These are phyloP conservation scores for Pythium biforme DNA, from an alignment of 352 stramenopile genomes.

Conservation along the genomic window DNA sequence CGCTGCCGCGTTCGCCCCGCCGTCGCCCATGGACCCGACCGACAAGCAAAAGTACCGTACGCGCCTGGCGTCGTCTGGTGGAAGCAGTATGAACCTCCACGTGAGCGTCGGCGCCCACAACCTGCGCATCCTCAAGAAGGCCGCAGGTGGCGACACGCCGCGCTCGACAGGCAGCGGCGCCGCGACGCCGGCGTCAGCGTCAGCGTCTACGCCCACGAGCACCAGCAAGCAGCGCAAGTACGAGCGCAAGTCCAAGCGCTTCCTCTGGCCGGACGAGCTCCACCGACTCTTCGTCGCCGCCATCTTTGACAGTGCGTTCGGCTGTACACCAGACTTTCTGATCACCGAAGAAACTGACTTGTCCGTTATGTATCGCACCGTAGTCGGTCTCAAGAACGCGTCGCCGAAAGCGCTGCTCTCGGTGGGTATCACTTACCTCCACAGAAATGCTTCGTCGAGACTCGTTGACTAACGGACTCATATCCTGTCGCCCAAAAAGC, in stretches of 20 bases:
- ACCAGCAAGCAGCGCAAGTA: constrained; percentile 81
- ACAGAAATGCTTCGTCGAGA: too few species aligned
- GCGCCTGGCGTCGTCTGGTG: constrained; percentile 15
- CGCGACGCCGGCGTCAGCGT: not conserved
- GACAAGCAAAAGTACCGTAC: constrained; percentile 30
- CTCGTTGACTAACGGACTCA: too few species aligned
- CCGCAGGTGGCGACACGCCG: not conserved
- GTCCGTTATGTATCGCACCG: not conserved
- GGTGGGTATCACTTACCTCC: constrained; percentile 46
- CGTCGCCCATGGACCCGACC: constrained; percentile 22
- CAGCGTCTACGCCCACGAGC: constrained; percentile 13
- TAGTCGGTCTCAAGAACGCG: constrained; percentile 84
- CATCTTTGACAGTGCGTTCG: constrained; percentile 76
- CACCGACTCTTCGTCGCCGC: constrained; percentile 85
- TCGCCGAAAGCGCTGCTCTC: constrained; percentile 77
- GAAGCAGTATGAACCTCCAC: constrained; percentile 12
- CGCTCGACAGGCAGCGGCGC: constrained; percentile 1
- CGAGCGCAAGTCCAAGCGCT: constrained; percentile 86
- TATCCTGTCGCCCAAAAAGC: too few species aligned
- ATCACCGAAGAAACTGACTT: not conserved
- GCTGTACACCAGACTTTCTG: too few species aligned
- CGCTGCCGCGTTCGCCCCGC: constrained; percentile 16
- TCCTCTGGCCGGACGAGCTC: constrained; percentile 86
- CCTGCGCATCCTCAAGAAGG: constrained; percentile 30
- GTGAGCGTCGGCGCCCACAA: constrained; percentile 24